Conservation (phyloP, 148 eudicot species). For the Fagopyrum esculentum region DNA sequence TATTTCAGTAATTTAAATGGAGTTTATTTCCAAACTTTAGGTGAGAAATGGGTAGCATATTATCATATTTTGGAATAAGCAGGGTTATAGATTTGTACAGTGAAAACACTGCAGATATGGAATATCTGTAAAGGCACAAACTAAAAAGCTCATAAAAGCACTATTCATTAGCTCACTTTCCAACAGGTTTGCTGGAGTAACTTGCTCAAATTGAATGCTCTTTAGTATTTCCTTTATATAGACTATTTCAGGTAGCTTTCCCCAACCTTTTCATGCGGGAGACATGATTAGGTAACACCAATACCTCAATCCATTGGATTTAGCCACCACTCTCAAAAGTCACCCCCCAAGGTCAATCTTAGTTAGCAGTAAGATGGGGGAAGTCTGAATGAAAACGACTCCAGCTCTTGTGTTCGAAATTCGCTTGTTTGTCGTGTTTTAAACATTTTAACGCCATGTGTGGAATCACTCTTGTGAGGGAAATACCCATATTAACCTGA, state of each 20-base stretch:
- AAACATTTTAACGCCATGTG: neutral
- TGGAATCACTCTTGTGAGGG: neutral
- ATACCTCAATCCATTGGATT: slow-evolving; percentile 7
- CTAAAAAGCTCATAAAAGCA: neutral
- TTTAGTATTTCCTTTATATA: neutral
- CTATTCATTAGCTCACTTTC: neutral
- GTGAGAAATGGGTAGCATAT: neutral
- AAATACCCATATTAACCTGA: neutral
- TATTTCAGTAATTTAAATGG: no score
- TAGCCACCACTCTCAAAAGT: slow-evolving; percentile 3
- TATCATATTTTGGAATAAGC: neutral
- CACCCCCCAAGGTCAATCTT: slow-evolving; percentile 3
- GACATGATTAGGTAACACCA: slow-evolving; percentile 12
- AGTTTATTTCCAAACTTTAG: neutral
- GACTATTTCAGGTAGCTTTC: slow-evolving; percentile 3
- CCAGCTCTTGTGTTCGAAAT: neutral
- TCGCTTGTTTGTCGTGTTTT: neutral
- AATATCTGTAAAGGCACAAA: neutral
- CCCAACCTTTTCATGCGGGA: slow-evolving; percentile 4
- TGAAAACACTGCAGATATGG: neutral
- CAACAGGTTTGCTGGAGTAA: slow-evolving; percentile 2
- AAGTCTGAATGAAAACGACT: slow-evolving; percentile 4
- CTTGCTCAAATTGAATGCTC: slow-evolving; percentile 11
- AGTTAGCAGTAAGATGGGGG: slow-evolving; percentile 1
- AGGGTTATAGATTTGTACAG: neutral